Evolutionary conservation across 78 protist genomes (phyloP).

Genomic region (Dictyostelium purpureum): DNA sequence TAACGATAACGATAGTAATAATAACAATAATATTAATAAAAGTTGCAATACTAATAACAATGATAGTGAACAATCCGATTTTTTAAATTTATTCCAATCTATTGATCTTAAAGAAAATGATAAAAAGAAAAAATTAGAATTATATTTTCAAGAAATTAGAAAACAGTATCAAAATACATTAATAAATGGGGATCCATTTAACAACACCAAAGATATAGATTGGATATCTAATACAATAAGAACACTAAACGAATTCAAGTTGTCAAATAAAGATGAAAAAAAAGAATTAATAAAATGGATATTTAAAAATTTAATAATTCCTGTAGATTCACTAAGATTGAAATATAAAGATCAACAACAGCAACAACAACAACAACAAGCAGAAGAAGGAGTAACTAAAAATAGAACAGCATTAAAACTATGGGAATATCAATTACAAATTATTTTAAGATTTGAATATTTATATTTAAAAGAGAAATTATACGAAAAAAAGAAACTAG

Average conservation of each 20-base stretch:
- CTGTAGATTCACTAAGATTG: not conserved
- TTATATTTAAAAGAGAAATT: not conserved
- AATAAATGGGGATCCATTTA: not conserved
- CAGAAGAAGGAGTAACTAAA: too few species aligned
- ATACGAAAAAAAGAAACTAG: not conserved
- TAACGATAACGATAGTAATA: too few species aligned
- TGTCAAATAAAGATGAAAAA: not conserved
- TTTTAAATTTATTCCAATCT: too few species aligned
- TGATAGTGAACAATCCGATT: too few species aligned
- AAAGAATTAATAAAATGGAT: not conserved
- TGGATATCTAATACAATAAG: not conserved
- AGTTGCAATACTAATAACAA: too few species aligned
- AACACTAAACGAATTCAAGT: not conserved
- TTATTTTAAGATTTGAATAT: not conserved
- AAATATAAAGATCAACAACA: not conserved
- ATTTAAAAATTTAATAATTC: not conserved
- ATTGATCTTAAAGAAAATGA: too few species aligned
- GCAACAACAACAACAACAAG: not conserved
- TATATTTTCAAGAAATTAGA: not conserved
- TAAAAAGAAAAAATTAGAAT: not conserved
- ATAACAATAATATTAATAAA: too few species aligned
- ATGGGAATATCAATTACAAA: conserved; percentile 1
- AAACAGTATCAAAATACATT: not conserved
- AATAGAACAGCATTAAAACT: not conserved
- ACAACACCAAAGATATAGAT: not conserved